Conservation (phyloP, 1,139 yeast species). For the Pichia sp. region DNA sequence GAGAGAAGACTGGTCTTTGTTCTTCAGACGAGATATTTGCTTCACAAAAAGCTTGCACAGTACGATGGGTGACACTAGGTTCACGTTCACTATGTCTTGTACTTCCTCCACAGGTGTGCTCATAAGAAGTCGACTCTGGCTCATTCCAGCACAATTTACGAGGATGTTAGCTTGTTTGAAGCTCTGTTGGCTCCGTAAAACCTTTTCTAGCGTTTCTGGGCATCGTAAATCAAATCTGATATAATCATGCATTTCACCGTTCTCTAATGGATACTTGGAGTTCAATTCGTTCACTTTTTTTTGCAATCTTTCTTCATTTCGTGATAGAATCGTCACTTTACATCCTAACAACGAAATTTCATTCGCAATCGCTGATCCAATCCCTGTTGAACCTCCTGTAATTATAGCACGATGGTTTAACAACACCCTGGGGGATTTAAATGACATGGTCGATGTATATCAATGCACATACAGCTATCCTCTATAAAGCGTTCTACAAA, state of each 20-base stretch:
- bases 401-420: constrained; percentile 41
- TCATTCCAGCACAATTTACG: constrained; percentile 77
- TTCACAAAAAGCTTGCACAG: constrained; percentile 44
- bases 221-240: constrained; percentile 48
- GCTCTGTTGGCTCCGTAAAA: background rate
- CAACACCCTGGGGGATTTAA: too few species aligned
- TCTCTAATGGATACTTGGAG: constrained; percentile 19
- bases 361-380: constrained; percentile 64
- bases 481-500: too few species aligned
- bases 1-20: too few species aligned
- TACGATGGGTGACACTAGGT: constrained; percentile 61
- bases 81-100: constrained; percentile 46
- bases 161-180: constrained; percentile 38
- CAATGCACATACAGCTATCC: too few species aligned
- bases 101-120: constrained; percentile 42
- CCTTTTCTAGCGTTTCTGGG: constrained; percentile 27
- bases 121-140: constrained; percentile 55
- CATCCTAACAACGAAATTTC: constrained; percentile 58
- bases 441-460: too few species aligned
- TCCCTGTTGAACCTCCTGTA: constrained; percentile 85
- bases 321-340: constrained; percentile 54
- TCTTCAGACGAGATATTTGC: constrained; percentile 23
- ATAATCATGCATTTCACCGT: constrained; percentile 37
- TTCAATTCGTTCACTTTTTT: constrained; percentile 36
- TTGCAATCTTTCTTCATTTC: constrained; percentile 39